Percentiles rank a stretch among this genome's conserved stretches.
Conservation (phyloP, 148 eudicot species). For the Selenicereus undatus region DNA sequence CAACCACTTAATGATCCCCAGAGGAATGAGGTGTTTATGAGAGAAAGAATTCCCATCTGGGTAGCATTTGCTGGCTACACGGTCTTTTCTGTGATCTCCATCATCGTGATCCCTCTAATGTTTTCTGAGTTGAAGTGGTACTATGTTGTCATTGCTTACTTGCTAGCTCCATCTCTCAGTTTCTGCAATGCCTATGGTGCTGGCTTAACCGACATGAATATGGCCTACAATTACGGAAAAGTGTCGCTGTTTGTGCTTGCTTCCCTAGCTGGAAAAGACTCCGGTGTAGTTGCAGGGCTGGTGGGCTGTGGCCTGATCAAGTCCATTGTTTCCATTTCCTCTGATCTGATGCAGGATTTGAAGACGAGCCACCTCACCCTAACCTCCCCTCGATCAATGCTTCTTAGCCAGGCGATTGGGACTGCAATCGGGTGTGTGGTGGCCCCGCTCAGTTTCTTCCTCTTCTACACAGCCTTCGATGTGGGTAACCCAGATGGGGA, state of each 20-base stretch:
- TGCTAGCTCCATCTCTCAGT: constrained; percentile 73
- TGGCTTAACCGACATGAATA: constrained; percentile 88
- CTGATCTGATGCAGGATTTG: constrained; percentile 83
- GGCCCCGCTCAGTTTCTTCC: constrained; percentile 50
- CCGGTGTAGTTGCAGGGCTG: constrained; percentile 81
- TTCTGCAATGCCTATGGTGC: constrained; percentile 95
- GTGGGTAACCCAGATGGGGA: constrained; percentile 75
- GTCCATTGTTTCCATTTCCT: constrained; percentile 73
- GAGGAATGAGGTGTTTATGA: constrained; percentile 53
- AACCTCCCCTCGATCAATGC: constrained; percentile 84
- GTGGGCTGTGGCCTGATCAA: constrained; percentile 82
- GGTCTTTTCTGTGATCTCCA: constrained; percentile 52
- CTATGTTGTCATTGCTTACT: constrained; percentile 57
- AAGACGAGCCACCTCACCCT: constrained; percentile 82
- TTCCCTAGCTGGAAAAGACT: constrained; percentile 44
- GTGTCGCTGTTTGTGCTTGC: constrained; percentile 84
- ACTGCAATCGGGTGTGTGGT: constrained; percentile 85
- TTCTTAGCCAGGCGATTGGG: constrained; percentile 76
- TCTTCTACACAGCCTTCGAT: constrained; percentile 75
- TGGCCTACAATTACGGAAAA: constrained; percentile 92
- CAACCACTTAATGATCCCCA: constrained; percentile 45
- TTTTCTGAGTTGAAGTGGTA: constrained; percentile 87
- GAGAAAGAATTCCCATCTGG: constrained; percentile 74
- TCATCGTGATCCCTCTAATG: constrained; percentile 64
- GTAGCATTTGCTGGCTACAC: constrained; percentile 61